These are phyloP conservation scores for Glaciozyma martinii DNA, from an alignment of 768 basidiomycete genomes.

Conservation along the genomic window DNA sequence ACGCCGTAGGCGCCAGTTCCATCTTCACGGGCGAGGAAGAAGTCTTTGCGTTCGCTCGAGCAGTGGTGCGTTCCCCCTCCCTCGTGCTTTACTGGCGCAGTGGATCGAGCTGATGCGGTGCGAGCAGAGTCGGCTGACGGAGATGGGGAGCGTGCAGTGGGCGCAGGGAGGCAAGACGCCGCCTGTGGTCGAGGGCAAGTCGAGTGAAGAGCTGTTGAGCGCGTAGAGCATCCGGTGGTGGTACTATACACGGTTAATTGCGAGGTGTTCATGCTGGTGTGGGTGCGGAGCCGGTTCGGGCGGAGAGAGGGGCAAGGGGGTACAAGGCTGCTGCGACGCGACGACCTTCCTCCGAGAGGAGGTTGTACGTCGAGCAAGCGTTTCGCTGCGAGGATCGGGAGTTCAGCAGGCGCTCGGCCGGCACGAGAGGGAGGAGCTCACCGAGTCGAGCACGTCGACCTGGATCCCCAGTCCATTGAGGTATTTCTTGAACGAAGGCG, in stretches of 20 bases:
- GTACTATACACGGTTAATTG: neutral
- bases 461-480: conserved; percentile 71
- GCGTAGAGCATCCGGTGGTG: neutral
- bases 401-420: no score
- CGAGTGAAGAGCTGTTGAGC: neutral
- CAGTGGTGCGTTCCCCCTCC: conserved; percentile 41
- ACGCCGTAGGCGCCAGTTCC: conserved; percentile 68
- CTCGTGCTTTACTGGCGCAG: neutral
- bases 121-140: conserved; percentile 22
- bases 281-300: conserved; percentile 24
- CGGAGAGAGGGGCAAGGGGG: conserved; percentile 42
- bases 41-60: conserved; percentile 90
- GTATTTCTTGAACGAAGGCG: conserved; percentile 56
- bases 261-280: neutral
- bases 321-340: conserved; percentile 85
- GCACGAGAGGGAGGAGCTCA: conserved; percentile 38
- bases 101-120: neutral
- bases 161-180: no score
- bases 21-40: conserved; percentile 97
- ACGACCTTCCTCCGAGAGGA: conserved; percentile 85
- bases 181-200: no score
- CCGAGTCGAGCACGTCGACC: conserved; percentile 80
- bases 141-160: conserved; percentile 12
- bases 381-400: conserved; percentile 50
- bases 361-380: conserved; percentile 90